Conservation (phyloP, 805 yeast genomes). For the Pichia eremophila region DNA sequence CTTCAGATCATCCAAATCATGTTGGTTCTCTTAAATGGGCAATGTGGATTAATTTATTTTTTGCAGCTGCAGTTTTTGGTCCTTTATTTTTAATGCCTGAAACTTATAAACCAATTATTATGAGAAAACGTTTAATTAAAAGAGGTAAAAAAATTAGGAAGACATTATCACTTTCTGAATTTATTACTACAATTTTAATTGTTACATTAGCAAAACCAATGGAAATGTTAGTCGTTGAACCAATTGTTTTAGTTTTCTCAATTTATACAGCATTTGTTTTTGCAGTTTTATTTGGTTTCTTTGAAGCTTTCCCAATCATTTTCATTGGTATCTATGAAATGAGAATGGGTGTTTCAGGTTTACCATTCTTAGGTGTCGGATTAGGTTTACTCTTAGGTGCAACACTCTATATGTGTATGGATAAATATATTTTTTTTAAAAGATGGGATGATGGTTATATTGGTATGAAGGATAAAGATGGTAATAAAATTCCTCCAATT, state of each 20-base stretch:
- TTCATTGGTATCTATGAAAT: conserved; percentile 56
- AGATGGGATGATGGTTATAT: conserved; percentile 54
- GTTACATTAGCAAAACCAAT: conserved; percentile 53
- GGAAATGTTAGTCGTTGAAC: conserved; percentile 62
- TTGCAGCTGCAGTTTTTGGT: conserved; percentile 48
- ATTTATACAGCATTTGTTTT: conserved; percentile 65
- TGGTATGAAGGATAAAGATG: conserved; percentile 45
- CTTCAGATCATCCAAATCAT: conserved; percentile 8
- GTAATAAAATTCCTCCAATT: conserved; percentile 42
- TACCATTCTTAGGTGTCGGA: conserved; percentile 66
- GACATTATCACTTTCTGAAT: conserved; percentile 26
- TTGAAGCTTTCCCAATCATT: conserved; percentile 70
- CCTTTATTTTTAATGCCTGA: conserved; percentile 45
- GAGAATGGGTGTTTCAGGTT: conserved; percentile 53
- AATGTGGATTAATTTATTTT: conserved; percentile 62
- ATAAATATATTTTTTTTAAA: conserved; percentile 41
- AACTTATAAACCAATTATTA: conserved; percentile 62
- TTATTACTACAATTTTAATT: conserved; percentile 36
- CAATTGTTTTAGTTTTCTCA: conserved; percentile 63
- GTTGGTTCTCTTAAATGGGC: conserved; percentile 58
- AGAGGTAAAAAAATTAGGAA: conserved; percentile 44
- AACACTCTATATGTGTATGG: conserved; percentile 38
- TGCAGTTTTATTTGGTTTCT: conserved; percentile 71
- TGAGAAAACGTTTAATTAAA: conserved; percentile 49
- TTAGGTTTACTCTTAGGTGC: conserved; percentile 56